phyloP scores from a whole-genome alignment of 2,329 filamentous ascomycete species.

The Aspergillus udagawae region DNA sequence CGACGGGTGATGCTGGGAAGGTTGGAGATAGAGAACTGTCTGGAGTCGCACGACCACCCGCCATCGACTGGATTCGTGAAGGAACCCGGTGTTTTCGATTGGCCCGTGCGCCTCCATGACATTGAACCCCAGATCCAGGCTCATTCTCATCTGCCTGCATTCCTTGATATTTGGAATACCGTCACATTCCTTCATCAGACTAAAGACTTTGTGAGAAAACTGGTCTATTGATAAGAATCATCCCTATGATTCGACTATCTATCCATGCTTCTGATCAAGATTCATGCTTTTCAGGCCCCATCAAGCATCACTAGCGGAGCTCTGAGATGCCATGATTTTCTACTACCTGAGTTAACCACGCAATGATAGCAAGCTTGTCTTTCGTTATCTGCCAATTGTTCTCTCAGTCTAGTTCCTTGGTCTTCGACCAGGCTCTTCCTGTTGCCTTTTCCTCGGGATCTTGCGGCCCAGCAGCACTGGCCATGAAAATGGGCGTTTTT shows the following conservation, averaged over 20 bases:
- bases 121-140: background rate
- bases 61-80: background rate
- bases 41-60: background rate
- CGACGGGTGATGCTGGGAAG: conserved; percentile 11
- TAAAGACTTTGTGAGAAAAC: background rate
- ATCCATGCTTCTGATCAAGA: background rate
- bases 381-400: background rate
- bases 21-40: background rate
- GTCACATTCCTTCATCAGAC: background rate
- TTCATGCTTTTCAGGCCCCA: background rate
- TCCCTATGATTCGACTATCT: background rate
- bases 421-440: background rate
- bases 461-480: background rate
- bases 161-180: background rate
- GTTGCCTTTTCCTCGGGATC: background rate
- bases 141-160: background rate
- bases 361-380: background rate
- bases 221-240: background rate
- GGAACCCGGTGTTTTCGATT: conserved; percentile 1
- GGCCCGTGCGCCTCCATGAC: conserved; percentile 12
- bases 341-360: background rate
- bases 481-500: background rate
- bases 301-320: background rate
- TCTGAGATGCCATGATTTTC: background rate
- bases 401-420: background rate